These are phyloP conservation scores for Rhizopogon vesiculosus DNA, from an alignment of 768 basidiomycete species.

Conservation along the genomic window DNA sequence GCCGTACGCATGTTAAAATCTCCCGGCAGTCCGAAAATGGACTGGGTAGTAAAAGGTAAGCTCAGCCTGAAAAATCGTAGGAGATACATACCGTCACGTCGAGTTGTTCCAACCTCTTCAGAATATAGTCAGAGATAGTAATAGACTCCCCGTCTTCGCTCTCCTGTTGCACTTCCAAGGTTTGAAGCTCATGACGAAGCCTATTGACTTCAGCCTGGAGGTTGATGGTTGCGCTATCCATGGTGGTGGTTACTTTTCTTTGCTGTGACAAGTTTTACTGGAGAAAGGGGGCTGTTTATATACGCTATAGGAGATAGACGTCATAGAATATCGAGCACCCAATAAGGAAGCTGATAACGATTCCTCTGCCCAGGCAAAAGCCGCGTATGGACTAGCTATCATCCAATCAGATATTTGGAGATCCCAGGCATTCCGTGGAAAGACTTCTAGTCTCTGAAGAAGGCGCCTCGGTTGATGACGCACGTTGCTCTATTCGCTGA, in stretches of 20 bases:
- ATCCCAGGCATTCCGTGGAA: too few relatives aligned
- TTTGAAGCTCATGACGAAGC: conserved; percentile 42
- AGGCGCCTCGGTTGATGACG: too few relatives aligned
- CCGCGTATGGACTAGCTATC: too few relatives aligned
- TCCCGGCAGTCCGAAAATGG: conserved; percentile 83
- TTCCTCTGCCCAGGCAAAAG: too few relatives aligned
- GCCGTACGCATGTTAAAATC: conserved; percentile 69
- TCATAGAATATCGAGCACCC: not conserved
- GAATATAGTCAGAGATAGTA: conserved; percentile 54
- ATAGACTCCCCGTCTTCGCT: conserved; percentile 35
- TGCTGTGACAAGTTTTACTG: not conserved
- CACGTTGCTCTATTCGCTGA: too few relatives aligned
- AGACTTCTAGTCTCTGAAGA: too few relatives aligned
- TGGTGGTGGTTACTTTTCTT: conserved; percentile 3
- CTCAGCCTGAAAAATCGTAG: not conserved
- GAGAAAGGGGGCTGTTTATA: not conserved
- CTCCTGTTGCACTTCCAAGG: conserved; percentile 25
- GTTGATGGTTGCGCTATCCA: conserved; percentile 9
- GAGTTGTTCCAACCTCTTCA: conserved; percentile 59
- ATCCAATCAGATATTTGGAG: too few relatives aligned
- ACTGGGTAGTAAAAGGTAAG: conserved; percentile 32
- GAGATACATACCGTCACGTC: conserved; percentile 47
- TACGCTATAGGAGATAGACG: not conserved
- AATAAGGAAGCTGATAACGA: not conserved
- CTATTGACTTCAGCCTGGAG: conserved; percentile 43